Percentiles rank a stretch among this genome's conserved stretches.
Evolutionary conservation across 139 green algal species (phyloP).

Genomic region (Micractinium sp.): DNA sequence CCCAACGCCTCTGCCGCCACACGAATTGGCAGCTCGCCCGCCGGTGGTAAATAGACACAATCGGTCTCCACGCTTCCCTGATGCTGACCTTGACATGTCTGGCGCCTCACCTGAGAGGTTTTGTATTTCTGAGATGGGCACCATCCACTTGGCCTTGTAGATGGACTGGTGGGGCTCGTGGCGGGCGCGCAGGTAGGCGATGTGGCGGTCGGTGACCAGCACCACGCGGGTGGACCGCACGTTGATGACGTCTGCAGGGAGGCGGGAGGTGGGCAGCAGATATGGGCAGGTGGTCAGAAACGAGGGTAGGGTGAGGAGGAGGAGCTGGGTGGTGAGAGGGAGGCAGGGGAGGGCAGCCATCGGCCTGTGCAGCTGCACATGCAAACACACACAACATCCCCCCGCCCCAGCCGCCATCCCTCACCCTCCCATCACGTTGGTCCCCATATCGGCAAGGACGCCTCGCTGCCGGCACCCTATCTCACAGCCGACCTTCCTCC

Average conservation of each 20-base stretch:
- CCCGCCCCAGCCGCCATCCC: too few relatives aligned
- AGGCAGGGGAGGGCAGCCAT: background rate
- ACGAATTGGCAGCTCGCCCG: background rate
- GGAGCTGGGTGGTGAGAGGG: background rate
- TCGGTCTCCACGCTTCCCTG: background rate
- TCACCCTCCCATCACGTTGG: too few relatives aligned
- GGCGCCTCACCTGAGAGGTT: constrained; percentile 49
- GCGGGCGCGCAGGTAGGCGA: constrained; percentile 69
- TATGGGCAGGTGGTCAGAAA: too few relatives aligned
- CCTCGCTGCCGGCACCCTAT: too few relatives aligned
- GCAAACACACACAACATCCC: too few relatives aligned
- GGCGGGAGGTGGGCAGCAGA: too few relatives aligned
- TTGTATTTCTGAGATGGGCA: constrained; percentile 57
- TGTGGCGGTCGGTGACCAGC: constrained; percentile 75
- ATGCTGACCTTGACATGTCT: background rate
- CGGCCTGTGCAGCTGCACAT: too few relatives aligned
- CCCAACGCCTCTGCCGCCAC: too few relatives aligned
- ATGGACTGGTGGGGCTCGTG: constrained; percentile 37
- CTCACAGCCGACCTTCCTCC: too few relatives aligned
- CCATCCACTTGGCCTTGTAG: constrained; percentile 62
- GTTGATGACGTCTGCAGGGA: constrained; percentile 76
- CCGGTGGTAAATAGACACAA: background rate
- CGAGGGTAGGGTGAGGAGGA: background rate
- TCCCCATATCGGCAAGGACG: too few relatives aligned
- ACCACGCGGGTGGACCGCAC: constrained; percentile 66